These are phyloP conservation scores for Balakata baccata DNA, from an alignment of 345 rosid genomes.

Conservation along the genomic window DNA sequence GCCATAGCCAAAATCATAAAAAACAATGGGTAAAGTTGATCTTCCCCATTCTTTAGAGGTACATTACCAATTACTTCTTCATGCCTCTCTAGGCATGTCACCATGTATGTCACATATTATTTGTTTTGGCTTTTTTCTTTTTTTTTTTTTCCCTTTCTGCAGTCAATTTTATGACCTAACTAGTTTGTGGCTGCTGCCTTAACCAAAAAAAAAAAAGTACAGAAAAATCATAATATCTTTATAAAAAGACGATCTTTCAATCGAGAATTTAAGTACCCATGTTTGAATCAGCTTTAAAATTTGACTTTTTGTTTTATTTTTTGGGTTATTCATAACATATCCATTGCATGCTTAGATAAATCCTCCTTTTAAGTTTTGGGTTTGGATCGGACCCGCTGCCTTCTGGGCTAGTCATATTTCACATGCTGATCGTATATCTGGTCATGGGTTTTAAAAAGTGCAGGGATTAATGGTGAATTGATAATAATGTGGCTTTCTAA, in stretches of 20 bases:
- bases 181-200: not conserved
- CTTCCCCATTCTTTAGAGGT: constrained; percentile 33
- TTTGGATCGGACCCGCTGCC: constrained; percentile 20
- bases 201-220: not conserved
- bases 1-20: constrained; percentile 10
- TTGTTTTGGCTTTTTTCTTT: no score
- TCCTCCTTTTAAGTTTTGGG: not conserved
- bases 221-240: not conserved
- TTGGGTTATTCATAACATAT: not conserved
- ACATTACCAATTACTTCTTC: constrained; percentile 17
- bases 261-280: constrained; percentile 6
- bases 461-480: constrained; percentile 7
- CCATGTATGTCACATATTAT: not conserved
- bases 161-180: constrained; percentile 13
- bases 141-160: not conserved
- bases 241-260: not conserved
- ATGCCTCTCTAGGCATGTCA: not conserved
- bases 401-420: constrained; percentile 6
- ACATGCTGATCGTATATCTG: constrained; percentile 15
- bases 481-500: not conserved
- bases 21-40: constrained; percentile 31
- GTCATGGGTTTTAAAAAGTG: constrained; percentile 10
- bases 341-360: not conserved
- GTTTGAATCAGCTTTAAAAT: constrained; percentile 6
- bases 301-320: not conserved